Evolutionary conservation across 2,329 filamentous ascomycete genomes (phyloP), one percentile per base, ranked within the genome.

Genomic region (Fulvia fulva): DNA sequence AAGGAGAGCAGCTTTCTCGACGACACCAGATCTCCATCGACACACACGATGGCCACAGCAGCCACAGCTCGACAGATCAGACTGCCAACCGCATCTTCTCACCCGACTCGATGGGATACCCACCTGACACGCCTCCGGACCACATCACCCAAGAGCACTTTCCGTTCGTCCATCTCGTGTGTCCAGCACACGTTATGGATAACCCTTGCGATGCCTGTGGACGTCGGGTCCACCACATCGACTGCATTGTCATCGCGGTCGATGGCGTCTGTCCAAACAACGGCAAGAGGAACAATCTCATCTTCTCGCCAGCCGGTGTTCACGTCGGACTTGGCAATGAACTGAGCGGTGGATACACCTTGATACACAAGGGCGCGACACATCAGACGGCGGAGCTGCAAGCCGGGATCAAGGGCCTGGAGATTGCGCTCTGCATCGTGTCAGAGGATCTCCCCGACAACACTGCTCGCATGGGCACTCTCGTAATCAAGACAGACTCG

Each of bases 141-240:
- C n/a, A n/a, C n/a, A n/a, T n/a, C n/a, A n/a, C n/a, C n/a, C n/a
- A n/a, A n/a, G n/a, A n/a, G n/a, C n/a, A n/a, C 28, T 32, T 32
- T 32, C 12, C 28, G 28, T 1, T 73, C 56, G 52, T 45, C 34
- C 5, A 56, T 46, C 14, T 53, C 68, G 4, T 37, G 46, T 23
- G 47, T 30, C 47, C 47, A 12, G 28, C 28, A 6, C 45, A 49
- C 22, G 7, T 16, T 7, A 3, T 12, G n/a, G 47, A 51, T 32
- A 3, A 4, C 7, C 22, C 47, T 3, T 51, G 23, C n/a, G 16
- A 30, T 16, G 3, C 19, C 4, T 49, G 45, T 25, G 45, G 45
- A 4, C 21, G 22, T 7, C n/a, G n/a, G 30, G 47, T 32, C 5
- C 21, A 32, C 6, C 47, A 51, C 16, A 4, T 16, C 22, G 47